These are phyloP conservation scores for Oenanthe sinensis DNA, from an alignment of 129 eudicot genomes.

Conservation along the genomic window DNA sequence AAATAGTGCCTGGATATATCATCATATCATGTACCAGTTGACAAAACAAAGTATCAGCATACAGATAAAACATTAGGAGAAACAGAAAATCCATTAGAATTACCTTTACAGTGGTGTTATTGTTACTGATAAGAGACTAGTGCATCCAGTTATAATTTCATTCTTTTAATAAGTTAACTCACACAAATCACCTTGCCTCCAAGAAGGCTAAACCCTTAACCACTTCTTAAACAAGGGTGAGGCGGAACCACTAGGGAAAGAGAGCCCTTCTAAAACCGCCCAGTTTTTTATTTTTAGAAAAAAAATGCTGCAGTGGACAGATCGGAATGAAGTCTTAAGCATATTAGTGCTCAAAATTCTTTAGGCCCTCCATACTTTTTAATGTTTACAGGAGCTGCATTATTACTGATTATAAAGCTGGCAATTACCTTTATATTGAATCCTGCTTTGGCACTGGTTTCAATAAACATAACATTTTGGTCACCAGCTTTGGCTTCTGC, in stretches of 20 bases:
- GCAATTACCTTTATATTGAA: slow-evolving; percentile 62
- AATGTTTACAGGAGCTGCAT: background rate
- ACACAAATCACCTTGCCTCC: background rate
- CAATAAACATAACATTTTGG: slow-evolving; percentile 63
- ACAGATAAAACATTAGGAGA: background rate
- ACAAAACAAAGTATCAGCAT: background rate
- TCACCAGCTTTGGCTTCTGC: slow-evolving; percentile 85
- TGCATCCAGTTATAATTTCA: background rate
- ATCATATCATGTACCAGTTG: background rate
- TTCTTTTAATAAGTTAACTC: background rate
- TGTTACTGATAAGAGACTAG: background rate
- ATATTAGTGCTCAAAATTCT: background rate
- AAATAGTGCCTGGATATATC: slow-evolving; percentile 45
- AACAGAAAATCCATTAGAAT: background rate
- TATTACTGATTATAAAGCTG: background rate
- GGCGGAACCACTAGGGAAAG: background rate
- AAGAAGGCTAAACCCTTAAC: background rate
- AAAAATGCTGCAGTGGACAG: background rate
- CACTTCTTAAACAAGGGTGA: background rate
- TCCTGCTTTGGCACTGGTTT: slow-evolving; percentile 89
- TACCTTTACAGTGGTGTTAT: background rate
- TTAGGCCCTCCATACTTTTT: background rate
- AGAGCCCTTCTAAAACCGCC: background rate
- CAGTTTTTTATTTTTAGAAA: background rate
- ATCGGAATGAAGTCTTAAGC: background rate